Percentiles rank a stretch among this genome's conserved stretches.
Evolutionary conservation across 2,329 filamentous ascomycete genomes (phyloP).

Genomic region (Diaporthe velutina): DNA sequence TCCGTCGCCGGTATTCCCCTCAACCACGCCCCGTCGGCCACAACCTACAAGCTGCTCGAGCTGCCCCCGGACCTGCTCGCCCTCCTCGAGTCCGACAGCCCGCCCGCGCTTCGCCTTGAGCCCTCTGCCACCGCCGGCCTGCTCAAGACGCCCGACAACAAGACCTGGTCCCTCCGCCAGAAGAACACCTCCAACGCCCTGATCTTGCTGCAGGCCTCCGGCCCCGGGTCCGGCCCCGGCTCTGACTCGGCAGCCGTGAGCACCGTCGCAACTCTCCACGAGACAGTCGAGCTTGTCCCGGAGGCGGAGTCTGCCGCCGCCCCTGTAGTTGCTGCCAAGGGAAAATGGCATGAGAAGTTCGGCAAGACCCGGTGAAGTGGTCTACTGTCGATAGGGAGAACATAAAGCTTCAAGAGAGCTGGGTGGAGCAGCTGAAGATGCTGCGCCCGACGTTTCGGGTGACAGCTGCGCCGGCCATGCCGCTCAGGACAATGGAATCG

Average conservation of each 20-base stretch:
- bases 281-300: conserved; percentile 71
- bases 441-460: too few relatives aligned
- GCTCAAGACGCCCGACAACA: conserved; percentile 61
- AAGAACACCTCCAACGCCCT: conserved; percentile 78
- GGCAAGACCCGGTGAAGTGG: conserved; percentile 57
- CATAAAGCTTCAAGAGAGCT: background rate
- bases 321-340: conserved; percentile 51
- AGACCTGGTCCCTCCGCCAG: conserved; percentile 71
- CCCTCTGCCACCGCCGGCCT: conserved; percentile 65
- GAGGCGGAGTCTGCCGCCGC: conserved; percentile 49
- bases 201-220: conserved; percentile 60
- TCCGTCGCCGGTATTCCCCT: conserved; percentile 61
- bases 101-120: conserved; percentile 64
- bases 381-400: background rate
- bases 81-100: conserved; percentile 65
- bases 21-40: conserved; percentile 60
- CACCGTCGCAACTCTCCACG: conserved; percentile 69
- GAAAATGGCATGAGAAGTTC: conserved; percentile 74
- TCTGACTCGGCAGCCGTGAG: conserved; percentile 51
- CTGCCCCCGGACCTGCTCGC: conserved; percentile 70
- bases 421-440: too few relatives aligned
- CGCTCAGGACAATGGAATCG: background rate
- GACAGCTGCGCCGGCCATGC: too few relatives aligned
- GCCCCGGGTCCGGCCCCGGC: background rate
- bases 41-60: conserved; percentile 72